Base-by-base conservation (phyloP, 495 filamentous ascomycete genomes). In the Thermothielavioides terrestris region DNA sequence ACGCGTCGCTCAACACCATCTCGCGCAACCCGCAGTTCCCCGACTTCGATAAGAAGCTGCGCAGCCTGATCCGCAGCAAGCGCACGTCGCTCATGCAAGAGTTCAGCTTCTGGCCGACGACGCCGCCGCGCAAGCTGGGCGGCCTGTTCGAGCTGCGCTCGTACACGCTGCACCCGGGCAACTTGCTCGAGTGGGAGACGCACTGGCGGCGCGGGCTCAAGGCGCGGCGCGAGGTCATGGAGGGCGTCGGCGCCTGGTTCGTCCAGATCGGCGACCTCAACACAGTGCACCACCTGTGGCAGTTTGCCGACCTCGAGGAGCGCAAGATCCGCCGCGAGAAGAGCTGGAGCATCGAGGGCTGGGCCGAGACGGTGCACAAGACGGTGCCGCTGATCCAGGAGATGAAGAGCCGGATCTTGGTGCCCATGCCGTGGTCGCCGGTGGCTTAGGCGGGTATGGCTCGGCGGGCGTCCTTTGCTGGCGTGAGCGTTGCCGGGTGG, bases 61-160 rank as follows among this genome's bases (percentile, higher is more conserved):
- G 88, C 60, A 72, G 68, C 17, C 72, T 95, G 47, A 89, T 98
- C 59, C 83, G 74, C 50, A 76, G 80, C 54, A 95, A 95, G 69
- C 80, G 84, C 56, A 84, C 80, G 10, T 96, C 92, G 0, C 77
- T 98, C 25, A 98, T 98, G 92, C 92, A 98, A 65, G 92, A 98
- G 66, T 98, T 98, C 71, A 94, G 87, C 42, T 98, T 98, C 79
- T 98, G 92, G 92, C 92, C 92, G 0, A 98, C 92, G 1, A 89
- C 88, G 0, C 77, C 92, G 0, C 92, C 92, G 0, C 89, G 92
- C 28, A 74, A 84, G 51, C 79, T 98, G 6, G 92, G 92, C 53
- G 92, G 92, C 20, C 68, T 98, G 26, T 98, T 98, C 63, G 92
- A 98, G 75, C 79, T 98, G 12, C 88, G 92, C 23, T 96, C 92